These are phyloP conservation scores for Talaromyces sp. DNA, from an alignment of 2,329 filamentous ascomycete genomes.

Conservation along the genomic window DNA sequence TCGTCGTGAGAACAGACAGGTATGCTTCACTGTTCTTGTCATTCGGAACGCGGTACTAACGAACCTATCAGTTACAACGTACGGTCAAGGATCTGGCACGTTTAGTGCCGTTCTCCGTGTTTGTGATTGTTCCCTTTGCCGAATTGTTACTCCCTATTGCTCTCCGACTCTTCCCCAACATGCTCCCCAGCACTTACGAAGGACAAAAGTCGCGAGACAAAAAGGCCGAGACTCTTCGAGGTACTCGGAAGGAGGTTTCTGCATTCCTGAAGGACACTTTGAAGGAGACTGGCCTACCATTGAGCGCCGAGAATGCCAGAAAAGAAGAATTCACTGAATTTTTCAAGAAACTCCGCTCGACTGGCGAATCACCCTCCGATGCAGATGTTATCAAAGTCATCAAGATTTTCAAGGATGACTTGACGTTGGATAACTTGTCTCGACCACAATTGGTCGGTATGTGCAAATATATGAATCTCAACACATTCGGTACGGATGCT, in stretches of 20 bases:
- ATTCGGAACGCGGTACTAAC: conserved; percentile 19
- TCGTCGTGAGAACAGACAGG: conserved; percentile 84
- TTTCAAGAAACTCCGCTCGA: conserved; percentile 92
- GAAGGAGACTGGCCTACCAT: conserved; percentile 85
- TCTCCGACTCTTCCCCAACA: conserved; percentile 91
- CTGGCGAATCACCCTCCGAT: conserved; percentile 81
- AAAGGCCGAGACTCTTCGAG: conserved; percentile 76
- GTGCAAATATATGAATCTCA: conserved; percentile 97
- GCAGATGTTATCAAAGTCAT: conserved; percentile 97
- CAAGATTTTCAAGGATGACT: conserved; percentile 97
- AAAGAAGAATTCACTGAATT: conserved; percentile 94
- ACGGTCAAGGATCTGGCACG: conserved; percentile 92
- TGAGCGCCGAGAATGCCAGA: conserved; percentile 79
- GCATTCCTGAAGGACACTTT: conserved; percentile 83
- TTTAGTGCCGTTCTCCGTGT: conserved; percentile 92
- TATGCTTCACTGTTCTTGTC: conserved; percentile 28
- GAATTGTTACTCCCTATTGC: conserved; percentile 89
- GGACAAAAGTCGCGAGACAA: conserved; percentile 83
- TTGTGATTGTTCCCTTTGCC: conserved; percentile 93
- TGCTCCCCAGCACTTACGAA: conserved; percentile 96
- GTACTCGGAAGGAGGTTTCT: conserved; percentile 90
- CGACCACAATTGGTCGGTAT: conserved; percentile 94
- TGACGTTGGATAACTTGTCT: conserved; percentile 95
- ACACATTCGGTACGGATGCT: conserved; percentile 93
- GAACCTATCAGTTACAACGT: conserved; percentile 62